Conservation (phyloP, 371 early-diverging fungal species). For the Basidiobolus meristosporus region DNA sequence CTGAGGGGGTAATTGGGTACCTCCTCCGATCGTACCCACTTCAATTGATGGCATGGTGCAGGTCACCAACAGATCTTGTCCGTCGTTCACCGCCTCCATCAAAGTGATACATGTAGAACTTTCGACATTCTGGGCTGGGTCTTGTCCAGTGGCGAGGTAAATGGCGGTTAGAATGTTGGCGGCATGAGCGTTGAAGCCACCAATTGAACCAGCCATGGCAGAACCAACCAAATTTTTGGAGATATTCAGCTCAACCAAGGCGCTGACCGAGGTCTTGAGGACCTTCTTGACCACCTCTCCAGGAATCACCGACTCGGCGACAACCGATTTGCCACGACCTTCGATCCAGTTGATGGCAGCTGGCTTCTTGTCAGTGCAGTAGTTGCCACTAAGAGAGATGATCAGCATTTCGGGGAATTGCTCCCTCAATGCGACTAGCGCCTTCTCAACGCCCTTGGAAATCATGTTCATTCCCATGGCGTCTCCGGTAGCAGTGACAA, state of each 20-base stretch:
- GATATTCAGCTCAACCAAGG: slow-evolving; percentile 61
- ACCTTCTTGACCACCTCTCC: slow-evolving; percentile 59
- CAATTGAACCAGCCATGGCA: slow-evolving; percentile 87
- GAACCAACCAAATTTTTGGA: slow-evolving; percentile 86
- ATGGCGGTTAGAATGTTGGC: slow-evolving; percentile 92
- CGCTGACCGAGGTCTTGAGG: slow-evolving; percentile 70
- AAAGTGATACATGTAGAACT: slow-evolving; percentile 85
- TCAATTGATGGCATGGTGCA: slow-evolving; percentile 93
- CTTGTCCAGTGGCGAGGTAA: slow-evolving; percentile 90
- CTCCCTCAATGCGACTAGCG: slow-evolving; percentile 32
- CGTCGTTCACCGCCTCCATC: slow-evolving; percentile 76
- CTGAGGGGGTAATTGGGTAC: slow-evolving; percentile 77
- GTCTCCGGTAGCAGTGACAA: slow-evolving; percentile 86
- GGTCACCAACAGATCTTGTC: slow-evolving; percentile 62
- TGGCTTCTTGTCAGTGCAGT: slow-evolving; percentile 96
- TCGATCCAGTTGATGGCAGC: slow-evolving; percentile 95
- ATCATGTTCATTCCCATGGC: slow-evolving; percentile 99
- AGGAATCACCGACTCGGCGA: slow-evolving; percentile 73
- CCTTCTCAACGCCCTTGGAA: slow-evolving; percentile 84
- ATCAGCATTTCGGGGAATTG: slow-evolving; percentile 60
- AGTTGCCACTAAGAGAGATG: slow-evolving; percentile 79
- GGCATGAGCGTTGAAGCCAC: slow-evolving; percentile 94
- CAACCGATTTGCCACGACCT: slow-evolving; percentile 91
- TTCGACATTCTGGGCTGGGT: slow-evolving; percentile 94
- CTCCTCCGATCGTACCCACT: slow-evolving; percentile 93